These are phyloP conservation scores for Hirschioporus abietinus DNA, from an alignment of 768 basidiomycete species.

Conservation along the genomic window DNA sequence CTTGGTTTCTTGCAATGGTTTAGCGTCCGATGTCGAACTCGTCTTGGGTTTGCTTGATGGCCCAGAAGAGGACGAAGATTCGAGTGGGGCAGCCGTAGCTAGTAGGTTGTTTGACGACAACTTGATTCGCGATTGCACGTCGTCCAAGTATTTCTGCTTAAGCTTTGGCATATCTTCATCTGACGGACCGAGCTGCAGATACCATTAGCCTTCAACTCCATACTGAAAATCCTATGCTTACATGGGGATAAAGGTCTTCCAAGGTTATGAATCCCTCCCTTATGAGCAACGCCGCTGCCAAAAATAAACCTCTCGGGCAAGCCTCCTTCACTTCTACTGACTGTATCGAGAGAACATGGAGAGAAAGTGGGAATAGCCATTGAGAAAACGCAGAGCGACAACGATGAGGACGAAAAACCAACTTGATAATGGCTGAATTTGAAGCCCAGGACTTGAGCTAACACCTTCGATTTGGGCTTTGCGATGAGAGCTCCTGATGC, in stretches of 20 bases:
- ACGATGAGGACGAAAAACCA: slow-evolving; percentile 16
- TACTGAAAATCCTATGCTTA: slow-evolving; percentile 31
- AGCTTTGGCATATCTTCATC: slow-evolving; percentile 74
- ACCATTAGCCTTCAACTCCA: slow-evolving; percentile 10
- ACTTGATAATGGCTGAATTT: slow-evolving; percentile 93
- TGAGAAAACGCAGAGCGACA: background rate
- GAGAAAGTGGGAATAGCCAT: slow-evolving; percentile 12
- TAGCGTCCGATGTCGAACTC: slow-evolving; percentile 32
- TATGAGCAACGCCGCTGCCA: slow-evolving; percentile 82
- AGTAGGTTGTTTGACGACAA: slow-evolving; percentile 70
- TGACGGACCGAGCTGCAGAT: slow-evolving; percentile 55
- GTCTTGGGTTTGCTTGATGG: slow-evolving; percentile 31
- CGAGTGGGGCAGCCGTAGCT: slow-evolving; percentile 81
- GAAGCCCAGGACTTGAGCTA: slow-evolving; percentile 95
- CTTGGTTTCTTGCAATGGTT: slow-evolving; percentile 39
- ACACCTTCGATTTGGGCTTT: slow-evolving; percentile 42
- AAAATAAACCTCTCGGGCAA: slow-evolving; percentile 67
- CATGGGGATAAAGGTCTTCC: slow-evolving; percentile 91
- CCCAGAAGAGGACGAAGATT: slow-evolving; percentile 38
- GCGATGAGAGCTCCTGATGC: slow-evolving; percentile 10
- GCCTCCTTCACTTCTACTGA: slow-evolving; percentile 52
- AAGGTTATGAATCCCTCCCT: slow-evolving; percentile 84
- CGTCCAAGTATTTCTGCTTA: slow-evolving; percentile 58
- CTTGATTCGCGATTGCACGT: slow-evolving; percentile 58
- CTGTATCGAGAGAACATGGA: slow-evolving; percentile 27